Base-by-base conservation (phyloP, 208 protist species). In the Crithidia mellificae region DNA sequence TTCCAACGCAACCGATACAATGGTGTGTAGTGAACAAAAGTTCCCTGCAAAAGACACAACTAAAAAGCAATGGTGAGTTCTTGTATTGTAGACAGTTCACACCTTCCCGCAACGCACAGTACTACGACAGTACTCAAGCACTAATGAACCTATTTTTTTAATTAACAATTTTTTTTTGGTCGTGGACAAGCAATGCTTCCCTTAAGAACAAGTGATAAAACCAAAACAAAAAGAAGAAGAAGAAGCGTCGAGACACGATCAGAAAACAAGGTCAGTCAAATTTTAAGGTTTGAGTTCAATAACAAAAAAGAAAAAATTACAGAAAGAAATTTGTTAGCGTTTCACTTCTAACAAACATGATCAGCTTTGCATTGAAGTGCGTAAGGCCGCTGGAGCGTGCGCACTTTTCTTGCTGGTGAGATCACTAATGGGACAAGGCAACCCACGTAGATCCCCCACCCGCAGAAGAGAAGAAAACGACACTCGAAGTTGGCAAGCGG, bases 381-480 rank as follows among this genome's bases (percentile, higher is more conserved):
- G 30, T 25, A n/a, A 14, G 52, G 19, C 25, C 32, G 52, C 14
- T 32, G n/a, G 52, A 25, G 52, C 52, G 20, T 4, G 24, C 52
- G 25, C 12, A 14, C 30, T 25, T 41, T 32, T 15, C n/a, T 41
- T 6, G 30, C 52, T 41, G 52, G 22, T 41, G 15, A 6, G 30
- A 2, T 57, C 52, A 41, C 27, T 57, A 24, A 32, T 57, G 52
- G 25, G 52, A 57, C 38, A 61, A 43, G 32, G 36, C 54, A 61
- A 44, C 36, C 36, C 38, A 47, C 32, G 29, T 30, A 24, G 32
- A 15, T 44, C 32, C 6, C 52, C 24, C 22, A 47, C 29, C 54
- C 17, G 24, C 54, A 1, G 6, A 61, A 44, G 14, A 38, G 17
- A 61, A 47, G 38, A 25, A 22, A 9, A 19, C 29, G 27, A 29